phyloP scores from a whole-genome alignment of 2,329 filamentous ascomycete genomes.

The Trichoderma citrinoviride region DNA sequence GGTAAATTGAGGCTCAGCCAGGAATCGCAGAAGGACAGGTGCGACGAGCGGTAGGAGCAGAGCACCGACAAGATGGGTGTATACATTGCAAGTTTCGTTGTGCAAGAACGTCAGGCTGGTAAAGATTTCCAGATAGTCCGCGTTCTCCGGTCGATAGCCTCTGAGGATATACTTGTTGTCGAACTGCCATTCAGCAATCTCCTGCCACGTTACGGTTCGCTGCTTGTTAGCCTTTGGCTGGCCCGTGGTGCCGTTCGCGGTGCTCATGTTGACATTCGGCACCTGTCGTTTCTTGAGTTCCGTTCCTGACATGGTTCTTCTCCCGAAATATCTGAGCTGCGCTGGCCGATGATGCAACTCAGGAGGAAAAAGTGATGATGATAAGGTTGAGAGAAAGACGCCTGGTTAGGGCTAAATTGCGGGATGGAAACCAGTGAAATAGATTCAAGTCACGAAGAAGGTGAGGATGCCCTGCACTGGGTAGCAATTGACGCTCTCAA shows the following conservation, averaged over 20 bases:
- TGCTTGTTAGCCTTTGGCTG: background rate
- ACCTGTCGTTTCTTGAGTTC: slow-evolving; percentile 7
- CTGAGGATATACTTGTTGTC: slow-evolving; percentile 14
- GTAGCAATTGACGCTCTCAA: background rate
- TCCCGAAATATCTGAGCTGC: background rate
- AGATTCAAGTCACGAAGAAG: background rate
- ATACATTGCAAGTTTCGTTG: slow-evolving; percentile 11
- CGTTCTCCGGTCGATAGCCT: slow-evolving; percentile 6
- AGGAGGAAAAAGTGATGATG: background rate
- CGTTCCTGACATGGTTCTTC: background rate
- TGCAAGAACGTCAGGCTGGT: slow-evolving; percentile 2
- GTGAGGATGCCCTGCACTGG: background rate
- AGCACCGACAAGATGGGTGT: slow-evolving; percentile 5
- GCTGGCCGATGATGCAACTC: background rate
- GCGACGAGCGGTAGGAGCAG: background rate
- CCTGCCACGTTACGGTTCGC: slow-evolving; percentile 1
- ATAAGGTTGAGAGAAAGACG: background rate
- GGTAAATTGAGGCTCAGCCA: background rate
- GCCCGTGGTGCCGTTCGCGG: background rate
- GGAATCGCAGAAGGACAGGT: background rate
- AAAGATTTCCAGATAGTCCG: background rate
- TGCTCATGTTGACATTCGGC: background rate
- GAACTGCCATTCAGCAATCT: slow-evolving; percentile 8
- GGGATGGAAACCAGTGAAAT: background rate
- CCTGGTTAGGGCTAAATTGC: background rate